Base-by-base conservation (phyloP, 371 early-diverging fungal species). In the Actinomucor elegans region DNA sequence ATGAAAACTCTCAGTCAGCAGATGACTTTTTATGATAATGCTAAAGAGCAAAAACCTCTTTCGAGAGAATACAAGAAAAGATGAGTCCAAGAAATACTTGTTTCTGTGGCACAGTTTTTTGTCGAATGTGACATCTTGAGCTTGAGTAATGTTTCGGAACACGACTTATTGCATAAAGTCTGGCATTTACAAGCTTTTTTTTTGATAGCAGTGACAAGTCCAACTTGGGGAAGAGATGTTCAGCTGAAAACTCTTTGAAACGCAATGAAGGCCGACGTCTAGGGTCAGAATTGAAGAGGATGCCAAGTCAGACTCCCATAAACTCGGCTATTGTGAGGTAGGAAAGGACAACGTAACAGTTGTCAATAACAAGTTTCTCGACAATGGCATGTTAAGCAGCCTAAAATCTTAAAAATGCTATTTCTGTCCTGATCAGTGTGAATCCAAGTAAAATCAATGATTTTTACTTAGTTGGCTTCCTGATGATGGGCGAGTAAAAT, bases 401-500 rank as follows among this genome's bases (percentile, higher is more conserved):
- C 57, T 3, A 49, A 57, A 20, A 57, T 10, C 44, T 49, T 0
- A 0, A 37, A 57, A 50, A 57, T 42, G 49, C 49, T 43, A 14
- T 57, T 2, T 10, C 31, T 20, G 15, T 26, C 26, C 42, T 48
- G 3, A 28, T 41, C 1, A 11, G 41, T n/a, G 34, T 17, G 26
- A 48, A 48, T 15, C 43, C 48, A 10, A 1, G 0, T 23, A 34
- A 55, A 24, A 34, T 34, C n/a, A 55, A 55, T 14, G 42, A 4
- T n/a, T 35, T 55, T n/a, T 48, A 14, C 7, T 42, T 35, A 18
- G 45, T 48, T 41, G 40, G 48, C 4, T 55, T 48, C 34, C 29
- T 41, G 17, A 33, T 55, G 29, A 55, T 55, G 34, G 43, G 56
- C 48, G 48, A 48, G 51, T 44, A 44, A 29, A n/a, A n/a, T n/a